Conservation (phyloP, 768 basidiomycete species). For the Collybia sp. region DNA sequence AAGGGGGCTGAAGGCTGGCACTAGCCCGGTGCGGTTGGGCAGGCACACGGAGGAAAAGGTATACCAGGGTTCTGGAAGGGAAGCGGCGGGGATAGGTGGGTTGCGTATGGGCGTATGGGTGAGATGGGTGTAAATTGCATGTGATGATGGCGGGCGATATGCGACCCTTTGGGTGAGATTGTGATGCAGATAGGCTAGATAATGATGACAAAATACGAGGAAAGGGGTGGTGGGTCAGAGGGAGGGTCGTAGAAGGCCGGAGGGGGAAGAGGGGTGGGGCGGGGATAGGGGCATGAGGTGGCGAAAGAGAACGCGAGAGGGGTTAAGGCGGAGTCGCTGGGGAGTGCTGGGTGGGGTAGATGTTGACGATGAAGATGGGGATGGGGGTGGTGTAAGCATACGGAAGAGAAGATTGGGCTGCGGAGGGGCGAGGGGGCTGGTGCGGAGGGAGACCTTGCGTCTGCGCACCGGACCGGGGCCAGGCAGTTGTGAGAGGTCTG, state of each 20-base stretch:
- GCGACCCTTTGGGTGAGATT: background rate
- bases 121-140: background rate
- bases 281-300: conserved; percentile 57
- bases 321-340: conserved; percentile 35
- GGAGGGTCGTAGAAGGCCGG: conserved; percentile 8
- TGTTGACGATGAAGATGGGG: conserved; percentile 11
- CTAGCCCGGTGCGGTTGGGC: too few species aligned
- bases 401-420: conserved; percentile 3
- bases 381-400: conserved; percentile 1
- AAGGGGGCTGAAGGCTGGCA: too few species aligned
- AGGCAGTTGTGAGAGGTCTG: conserved; percentile 62
- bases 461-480: conserved; percentile 54
- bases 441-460: conserved; percentile 48
- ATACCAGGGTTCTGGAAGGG: too few species aligned
- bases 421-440: conserved; percentile 34
- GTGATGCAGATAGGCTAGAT: background rate
- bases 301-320: conserved; percentile 46
- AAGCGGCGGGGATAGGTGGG: too few species aligned
- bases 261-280: conserved; percentile 26
- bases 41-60: too few species aligned
- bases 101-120: background rate
- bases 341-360: conserved; percentile 14
- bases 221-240: background rate
- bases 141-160: background rate
- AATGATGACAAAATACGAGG: background rate